Evolutionary conservation across 164 flowering plant species (phyloP).

Genomic region (Annona squamosa): DNA sequence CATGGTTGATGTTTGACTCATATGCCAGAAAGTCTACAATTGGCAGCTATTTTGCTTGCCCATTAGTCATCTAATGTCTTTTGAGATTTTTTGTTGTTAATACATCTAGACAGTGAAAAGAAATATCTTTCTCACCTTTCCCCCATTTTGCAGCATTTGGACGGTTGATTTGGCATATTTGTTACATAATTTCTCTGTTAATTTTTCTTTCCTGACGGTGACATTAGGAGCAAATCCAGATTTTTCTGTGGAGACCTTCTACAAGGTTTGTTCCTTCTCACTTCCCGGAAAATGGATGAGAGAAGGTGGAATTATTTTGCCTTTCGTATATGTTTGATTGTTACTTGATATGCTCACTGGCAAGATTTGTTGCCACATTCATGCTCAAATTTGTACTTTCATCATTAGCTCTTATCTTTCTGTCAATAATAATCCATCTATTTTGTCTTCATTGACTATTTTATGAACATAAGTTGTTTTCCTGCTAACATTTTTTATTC

Average conservation of each 20-base stretch:
- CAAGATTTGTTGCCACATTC: not conserved
- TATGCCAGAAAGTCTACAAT: too few relatives aligned
- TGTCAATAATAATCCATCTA: too few relatives aligned
- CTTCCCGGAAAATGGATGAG: not conserved
- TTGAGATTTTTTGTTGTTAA: too few relatives aligned
- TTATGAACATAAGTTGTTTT: too few relatives aligned
- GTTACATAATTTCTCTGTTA: slow-evolving; percentile 67
- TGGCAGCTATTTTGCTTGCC: too few relatives aligned
- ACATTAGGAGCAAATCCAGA: slow-evolving; percentile 90
- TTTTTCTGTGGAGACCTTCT: slow-evolving; percentile 73
- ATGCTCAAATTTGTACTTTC: too few relatives aligned
- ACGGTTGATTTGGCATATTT: slow-evolving; percentile 92
- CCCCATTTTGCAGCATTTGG: slow-evolving; percentile 71
- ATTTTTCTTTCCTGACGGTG: slow-evolving; percentile 83
- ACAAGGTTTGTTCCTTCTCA: slow-evolving; percentile 47
- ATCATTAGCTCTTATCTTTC: too few relatives aligned
- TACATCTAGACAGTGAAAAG: too few relatives aligned
- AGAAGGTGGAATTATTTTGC: not conserved
- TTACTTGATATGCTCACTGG: not conserved
- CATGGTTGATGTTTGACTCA: too few relatives aligned
- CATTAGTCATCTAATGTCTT: too few relatives aligned
- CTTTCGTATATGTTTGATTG: not conserved
- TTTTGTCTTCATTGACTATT: too few relatives aligned
- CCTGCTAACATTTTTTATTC: too few relatives aligned
- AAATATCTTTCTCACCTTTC: not conserved